A percentile compares a stretch with the other conserved stretches of the same genome.
These are phyloP conservation scores for Orbilia brochopaga DNA, from an alignment of 2,329 filamentous ascomycete species.

Conservation along the genomic window DNA sequence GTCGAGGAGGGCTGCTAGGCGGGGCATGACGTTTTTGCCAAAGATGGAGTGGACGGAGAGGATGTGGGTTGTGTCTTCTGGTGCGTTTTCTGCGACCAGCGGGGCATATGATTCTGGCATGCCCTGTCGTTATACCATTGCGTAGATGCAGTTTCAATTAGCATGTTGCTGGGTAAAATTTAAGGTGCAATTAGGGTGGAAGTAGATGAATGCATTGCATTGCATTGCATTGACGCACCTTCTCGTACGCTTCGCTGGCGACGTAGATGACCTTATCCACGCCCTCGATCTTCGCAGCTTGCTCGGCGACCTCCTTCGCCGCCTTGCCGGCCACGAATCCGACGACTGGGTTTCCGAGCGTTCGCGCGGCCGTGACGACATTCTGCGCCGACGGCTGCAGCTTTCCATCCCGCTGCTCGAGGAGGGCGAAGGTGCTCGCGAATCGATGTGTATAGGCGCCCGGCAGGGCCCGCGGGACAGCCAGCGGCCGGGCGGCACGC, in stretches of 20 bases:
- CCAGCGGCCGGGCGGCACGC: conserved; percentile 21
- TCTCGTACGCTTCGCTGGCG: conserved; percentile 89
- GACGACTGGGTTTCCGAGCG: conserved; percentile 82
- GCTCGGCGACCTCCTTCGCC: conserved; percentile 75
- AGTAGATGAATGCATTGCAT: no score
- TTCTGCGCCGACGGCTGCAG: conserved; percentile 82
- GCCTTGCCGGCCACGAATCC: conserved; percentile 84
- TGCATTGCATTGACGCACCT: no score
- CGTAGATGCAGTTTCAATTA: conserved; percentile 8
- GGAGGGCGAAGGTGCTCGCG: conserved; percentile 79
- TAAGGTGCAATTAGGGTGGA: conserved; percentile 7
- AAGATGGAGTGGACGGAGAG: conserved; percentile 91
- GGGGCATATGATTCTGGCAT: conserved; percentile 94
- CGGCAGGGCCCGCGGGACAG: conserved; percentile 13
- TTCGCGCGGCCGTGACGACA: conserved; percentile 82
- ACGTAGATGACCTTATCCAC: conserved; percentile 89
- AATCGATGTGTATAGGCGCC: conserved; percentile 26
- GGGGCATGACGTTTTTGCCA: conserved; percentile 91
- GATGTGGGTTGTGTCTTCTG: conserved; percentile 90
- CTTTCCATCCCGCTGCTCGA: conserved; percentile 91
- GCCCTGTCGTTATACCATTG: conserved; percentile 63
- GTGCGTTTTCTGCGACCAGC: conserved; percentile 92
- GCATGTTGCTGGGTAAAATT: conserved; percentile 10
- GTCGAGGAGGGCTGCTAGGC: conserved; percentile 88
- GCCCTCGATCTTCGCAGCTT: conserved; percentile 86